Evolutionary conservation across 2,329 filamentous ascomycete genomes (phyloP).

Genomic region (Sordariomycetes sp.): DNA sequence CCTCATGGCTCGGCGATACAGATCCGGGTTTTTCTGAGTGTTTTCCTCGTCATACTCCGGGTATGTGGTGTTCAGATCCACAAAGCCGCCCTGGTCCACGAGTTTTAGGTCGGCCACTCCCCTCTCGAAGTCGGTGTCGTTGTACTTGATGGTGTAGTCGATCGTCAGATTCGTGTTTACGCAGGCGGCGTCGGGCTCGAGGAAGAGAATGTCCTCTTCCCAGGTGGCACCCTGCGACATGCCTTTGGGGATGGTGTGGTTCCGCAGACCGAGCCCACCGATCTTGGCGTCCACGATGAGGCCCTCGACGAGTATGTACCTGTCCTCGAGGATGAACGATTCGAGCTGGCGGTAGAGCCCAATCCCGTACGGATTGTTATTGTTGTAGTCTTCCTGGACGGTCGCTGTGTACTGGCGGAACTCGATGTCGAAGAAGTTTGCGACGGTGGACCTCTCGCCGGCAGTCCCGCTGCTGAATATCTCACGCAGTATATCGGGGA

Average conservation of each 20-base stretch:
- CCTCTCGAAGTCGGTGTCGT: not conserved
- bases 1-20: constrained; percentile 27
- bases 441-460: constrained; percentile 17
- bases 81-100: constrained; percentile 31
- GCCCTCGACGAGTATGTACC: constrained; percentile 25
- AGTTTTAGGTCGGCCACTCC: constrained; percentile 16
- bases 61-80: constrained; percentile 21
- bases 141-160: constrained; percentile 22
- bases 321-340: constrained; percentile 20
- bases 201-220: constrained; percentile 35
- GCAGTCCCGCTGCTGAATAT: constrained; percentile 24
- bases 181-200: constrained; percentile 32
- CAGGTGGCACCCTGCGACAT: constrained; percentile 24
- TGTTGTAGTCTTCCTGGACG: constrained; percentile 13
- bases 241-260: constrained; percentile 26
- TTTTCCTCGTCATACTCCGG: constrained; percentile 18
- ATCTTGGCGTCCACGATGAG: constrained; percentile 27
- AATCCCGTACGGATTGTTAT: constrained; percentile 17
- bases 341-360: constrained; percentile 12
- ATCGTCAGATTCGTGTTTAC: constrained; percentile 30
- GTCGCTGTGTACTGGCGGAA: constrained; percentile 13
- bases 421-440: constrained; percentile 32
- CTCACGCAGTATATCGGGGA: constrained; percentile 21
- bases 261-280: constrained; percentile 32
- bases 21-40: constrained; percentile 21